A percentile compares a stretch with the other conserved stretches of the same genome.
Evolutionary conservation across 305 asterid species (phyloP).

Genomic region (Plantago lanceolata): DNA sequence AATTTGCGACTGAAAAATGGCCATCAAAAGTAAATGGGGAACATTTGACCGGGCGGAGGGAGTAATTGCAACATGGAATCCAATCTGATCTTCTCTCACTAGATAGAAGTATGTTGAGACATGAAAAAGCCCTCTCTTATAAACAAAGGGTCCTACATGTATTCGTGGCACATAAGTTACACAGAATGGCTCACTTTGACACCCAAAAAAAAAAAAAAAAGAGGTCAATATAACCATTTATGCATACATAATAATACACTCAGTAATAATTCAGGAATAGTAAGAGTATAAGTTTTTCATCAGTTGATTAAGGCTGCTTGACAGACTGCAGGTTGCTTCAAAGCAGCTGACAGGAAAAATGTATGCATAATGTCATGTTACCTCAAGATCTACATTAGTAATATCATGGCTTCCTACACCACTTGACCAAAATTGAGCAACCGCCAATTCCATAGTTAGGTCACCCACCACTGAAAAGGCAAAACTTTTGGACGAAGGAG

Average conservation of each 20-base stretch:
- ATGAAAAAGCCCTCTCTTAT: too few relatives aligned
- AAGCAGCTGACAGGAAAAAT: not conserved
- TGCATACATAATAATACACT: not conserved
- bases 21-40: too few relatives aligned
- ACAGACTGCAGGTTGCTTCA: not conserved
- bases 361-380: slow-evolving; percentile 22
- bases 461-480: slow-evolving; percentile 85
- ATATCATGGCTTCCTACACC: slow-evolving; percentile 84
- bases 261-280: not conserved
- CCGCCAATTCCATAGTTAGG: slow-evolving; percentile 81
- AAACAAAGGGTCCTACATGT: not conserved
- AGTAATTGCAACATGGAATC: not conserved
- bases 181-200: not conserved
- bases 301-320: not conserved
- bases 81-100: not conserved
- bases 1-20: too few relatives aligned
- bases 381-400: slow-evolving; percentile 83
- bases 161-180: too few relatives aligned
- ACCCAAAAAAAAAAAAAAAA: too few relatives aligned
- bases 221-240: not conserved
- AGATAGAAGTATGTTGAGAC: not conserved
- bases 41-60: too few relatives aligned
- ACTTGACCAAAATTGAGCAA: slow-evolving; percentile 98
- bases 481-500: slow-evolving; percentile 91
- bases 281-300: slow-evolving; percentile 1